Evolutionary conservation across 192 early-diverging fungal genomes (phyloP).

Genomic region (Phycomyces nitens): DNA sequence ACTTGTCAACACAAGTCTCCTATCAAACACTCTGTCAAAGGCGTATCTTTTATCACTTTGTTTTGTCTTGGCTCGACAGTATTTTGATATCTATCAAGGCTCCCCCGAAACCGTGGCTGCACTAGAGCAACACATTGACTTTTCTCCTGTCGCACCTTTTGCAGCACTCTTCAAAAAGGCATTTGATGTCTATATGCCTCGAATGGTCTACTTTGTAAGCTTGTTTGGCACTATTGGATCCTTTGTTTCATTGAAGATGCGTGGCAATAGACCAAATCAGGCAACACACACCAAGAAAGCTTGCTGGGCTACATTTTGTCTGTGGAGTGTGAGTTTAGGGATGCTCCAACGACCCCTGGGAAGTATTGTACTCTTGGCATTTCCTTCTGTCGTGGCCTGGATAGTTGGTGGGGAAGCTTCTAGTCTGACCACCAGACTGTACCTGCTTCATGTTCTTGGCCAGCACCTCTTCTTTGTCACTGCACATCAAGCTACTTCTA

Average conservation of each 20-base stretch:
- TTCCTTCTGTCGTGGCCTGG: constrained; percentile 13
- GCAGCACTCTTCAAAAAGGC: not conserved
- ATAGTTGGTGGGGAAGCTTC: not conserved
- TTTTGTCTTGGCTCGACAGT: not conserved
- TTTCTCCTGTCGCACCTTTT: constrained; percentile 44
- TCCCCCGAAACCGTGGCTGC: not conserved
- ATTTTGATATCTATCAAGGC: not conserved
- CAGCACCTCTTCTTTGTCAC: constrained; percentile 77
- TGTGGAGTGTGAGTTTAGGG: constrained; percentile 19
- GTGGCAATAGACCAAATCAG: not conserved
- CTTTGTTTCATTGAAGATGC: not conserved
- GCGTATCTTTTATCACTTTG: not conserved
- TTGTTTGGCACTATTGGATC: not conserved
- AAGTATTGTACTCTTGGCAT: constrained; percentile 11
- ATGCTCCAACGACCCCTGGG: constrained; percentile 31
- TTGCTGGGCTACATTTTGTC: not conserved
- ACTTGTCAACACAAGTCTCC: not conserved
- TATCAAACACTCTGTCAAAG: not conserved
- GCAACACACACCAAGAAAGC: not conserved
- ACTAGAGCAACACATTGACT: not conserved
- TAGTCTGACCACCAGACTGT: constrained; percentile 13
- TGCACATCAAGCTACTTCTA: constrained; percentile 87
- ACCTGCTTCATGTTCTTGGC: constrained; percentile 29
- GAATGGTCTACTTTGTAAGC: constrained; percentile 11
- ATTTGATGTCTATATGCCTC: constrained; percentile 28